Conservation (phyloP, 768 basidiomycete genomes). For the Lenzites betulinus region DNA sequence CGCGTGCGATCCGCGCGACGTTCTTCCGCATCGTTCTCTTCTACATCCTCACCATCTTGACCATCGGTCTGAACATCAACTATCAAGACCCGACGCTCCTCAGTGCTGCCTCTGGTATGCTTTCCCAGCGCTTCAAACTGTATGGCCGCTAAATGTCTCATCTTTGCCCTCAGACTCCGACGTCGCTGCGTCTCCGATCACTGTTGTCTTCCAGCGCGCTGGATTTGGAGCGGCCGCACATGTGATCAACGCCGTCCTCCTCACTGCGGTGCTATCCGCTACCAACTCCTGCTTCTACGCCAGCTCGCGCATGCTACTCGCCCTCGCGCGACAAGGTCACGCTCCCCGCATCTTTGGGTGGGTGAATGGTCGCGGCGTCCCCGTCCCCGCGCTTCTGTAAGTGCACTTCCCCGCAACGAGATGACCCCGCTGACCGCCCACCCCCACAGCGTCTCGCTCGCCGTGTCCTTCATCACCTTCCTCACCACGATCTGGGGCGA, state of each 20-base stretch:
- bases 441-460: slow-evolving; percentile 45
- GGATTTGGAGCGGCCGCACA: slow-evolving; percentile 63
- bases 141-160: background rate
- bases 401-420: background rate
- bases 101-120: slow-evolving; percentile 46
- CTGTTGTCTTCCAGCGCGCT: slow-evolving; percentile 62
- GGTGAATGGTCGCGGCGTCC: slow-evolving; percentile 66
- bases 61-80: slow-evolving; percentile 68
- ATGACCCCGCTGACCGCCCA: background rate
- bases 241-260: slow-evolving; percentile 65
- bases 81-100: slow-evolving; percentile 56
- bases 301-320: slow-evolving; percentile 59
- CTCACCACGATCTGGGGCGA: slow-evolving; percentile 60
- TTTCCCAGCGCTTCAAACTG: background rate
- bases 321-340: slow-evolving; percentile 64
- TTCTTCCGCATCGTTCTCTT: slow-evolving; percentile 68
- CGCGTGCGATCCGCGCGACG: slow-evolving; percentile 55
- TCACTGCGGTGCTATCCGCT: slow-evolving; percentile 66
- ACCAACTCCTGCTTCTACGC: slow-evolving; percentile 69
- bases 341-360: slow-evolving; percentile 67
- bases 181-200: slow-evolving; percentile 61
- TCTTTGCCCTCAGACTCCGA: slow-evolving; percentile 39
- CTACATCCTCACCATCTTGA: slow-evolving; percentile 63
- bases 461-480: slow-evolving; percentile 52
- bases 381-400: slow-evolving; percentile 51